A percentile compares a stretch with the other conserved stretches of the same genome.
Evolutionary conservation across 2,329 filamentous ascomycete genomes (phyloP).

Genomic region (Ceratocystiopsis sp.): DNA sequence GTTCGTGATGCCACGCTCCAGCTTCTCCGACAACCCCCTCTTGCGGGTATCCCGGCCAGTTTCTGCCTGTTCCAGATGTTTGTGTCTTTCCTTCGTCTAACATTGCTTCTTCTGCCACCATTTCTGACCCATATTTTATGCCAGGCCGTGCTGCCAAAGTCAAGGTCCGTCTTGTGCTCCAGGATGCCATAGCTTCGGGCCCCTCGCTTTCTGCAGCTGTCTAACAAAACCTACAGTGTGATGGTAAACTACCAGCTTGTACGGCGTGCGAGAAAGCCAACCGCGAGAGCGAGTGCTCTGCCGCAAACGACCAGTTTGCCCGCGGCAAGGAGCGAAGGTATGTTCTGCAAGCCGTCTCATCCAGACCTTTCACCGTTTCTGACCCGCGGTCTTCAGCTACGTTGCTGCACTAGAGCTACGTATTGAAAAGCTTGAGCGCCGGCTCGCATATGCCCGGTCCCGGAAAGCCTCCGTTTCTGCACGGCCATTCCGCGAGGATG

Average conservation of each 20-base stretch:
- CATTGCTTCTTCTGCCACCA: background rate
- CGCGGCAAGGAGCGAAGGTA: conserved; percentile 84
- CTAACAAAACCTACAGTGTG: conserved; percentile 40
- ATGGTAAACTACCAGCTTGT: conserved; percentile 88
- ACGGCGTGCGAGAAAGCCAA: conserved; percentile 89
- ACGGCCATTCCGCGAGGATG: conserved; percentile 39
- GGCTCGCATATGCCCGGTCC: conserved; percentile 51
- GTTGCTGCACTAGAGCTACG: conserved; percentile 86
- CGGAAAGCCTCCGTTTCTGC: conserved; percentile 48
- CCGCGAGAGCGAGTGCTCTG: conserved; percentile 72
- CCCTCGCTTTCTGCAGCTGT: background rate
- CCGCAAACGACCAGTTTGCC: conserved; percentile 89
- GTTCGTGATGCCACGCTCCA: conserved; percentile 20
- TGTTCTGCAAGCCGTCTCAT: conserved; percentile 6
- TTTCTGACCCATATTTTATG: too few species aligned
- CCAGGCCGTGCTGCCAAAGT: conserved; percentile 75
- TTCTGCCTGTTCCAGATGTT: conserved; percentile 62
- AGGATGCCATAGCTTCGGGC: background rate
- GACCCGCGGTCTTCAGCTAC: conserved; percentile 38
- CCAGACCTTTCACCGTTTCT: background rate
- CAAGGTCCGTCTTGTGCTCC: conserved; percentile 36
- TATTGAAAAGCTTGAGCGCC: conserved; percentile 73
- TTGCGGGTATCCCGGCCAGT: conserved; percentile 63
- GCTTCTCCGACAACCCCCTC: conserved; percentile 34
- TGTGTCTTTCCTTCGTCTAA: conserved; percentile 10